Base-by-base conservation (phyloP, 1,284 basidiomycete species). In the Irpex rosettiformis region DNA sequence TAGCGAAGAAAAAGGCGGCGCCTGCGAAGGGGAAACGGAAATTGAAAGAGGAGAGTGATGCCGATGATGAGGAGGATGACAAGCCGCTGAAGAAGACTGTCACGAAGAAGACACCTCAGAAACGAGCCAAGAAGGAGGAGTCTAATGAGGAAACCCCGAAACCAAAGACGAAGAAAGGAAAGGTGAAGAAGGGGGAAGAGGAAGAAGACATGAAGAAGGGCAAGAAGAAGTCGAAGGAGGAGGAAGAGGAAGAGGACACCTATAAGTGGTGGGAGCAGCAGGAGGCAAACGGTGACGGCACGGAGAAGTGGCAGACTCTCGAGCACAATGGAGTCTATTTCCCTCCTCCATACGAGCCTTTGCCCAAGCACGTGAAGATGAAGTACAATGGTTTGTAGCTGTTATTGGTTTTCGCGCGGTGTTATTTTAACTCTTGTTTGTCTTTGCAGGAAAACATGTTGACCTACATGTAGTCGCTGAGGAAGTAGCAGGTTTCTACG, bases 401-500 rank as follows among this genome's bases (percentile, higher is more conserved):
- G n/a, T 56, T 48, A 1, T 49, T 52, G 45, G 47, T 11, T 5
- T 61, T 47, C 62, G 62, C 30, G 59, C 59, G 24, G 29, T 11
- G 40, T 55, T 55, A 27, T 33, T 62, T 66, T 54, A 3, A 10
- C 13, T 11, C n/a, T 40, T 66, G 61, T 29, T 59, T 59, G n/a
- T 33, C 13, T 42, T 7, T 57, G 45, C 67, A 96, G 94, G 93
- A 64, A 86, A 89, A 71, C 72, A 80, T 4, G 83, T 98, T 45
- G 79, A 88, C 59, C 85, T 99, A 21, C 86, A 93, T 11, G 86
- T 84, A 11, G 92, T 91, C 65, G 82, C 96, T 1, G 97, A 99
- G 74, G 97, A 99, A 73, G 96, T 99, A 43, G 97, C 97, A 48
- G 91, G 93, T 37, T 99, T 99, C 76, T 99, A 96, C 69, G 97